Evolutionary conservation across 169 alveolate species (phyloP), one percentile per base, ranked within the genome.

Genomic region (Plasmodium berghei): DNA sequence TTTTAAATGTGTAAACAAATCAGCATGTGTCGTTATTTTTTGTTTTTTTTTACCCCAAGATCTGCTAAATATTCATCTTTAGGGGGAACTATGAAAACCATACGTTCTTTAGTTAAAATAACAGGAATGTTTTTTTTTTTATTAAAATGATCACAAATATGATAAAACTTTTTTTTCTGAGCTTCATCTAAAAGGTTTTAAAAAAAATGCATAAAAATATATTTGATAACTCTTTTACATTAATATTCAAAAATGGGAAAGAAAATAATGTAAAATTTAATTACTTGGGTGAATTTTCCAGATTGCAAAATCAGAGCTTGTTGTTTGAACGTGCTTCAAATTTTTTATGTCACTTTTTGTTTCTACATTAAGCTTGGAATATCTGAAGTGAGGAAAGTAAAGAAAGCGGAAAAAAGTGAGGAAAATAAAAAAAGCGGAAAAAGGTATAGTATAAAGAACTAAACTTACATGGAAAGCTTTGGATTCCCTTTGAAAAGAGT

Each of bases 221-320:
- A 69, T 10, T 6, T 16, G 14, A 59, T 20, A 45, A 59, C n/a
- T 55, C 6, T 12, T 14, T 12, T 55, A 14, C 63, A 46, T 46
- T 46, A 1, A 5, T 28, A 28, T 28, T 28, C 1, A 28, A 28
- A 28, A 28, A 1, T 2, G 40, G 40, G 40, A 1, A 5, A 0
- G 4, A 18, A 42, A 0, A n/a, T 45, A 12, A 70, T 14, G 26
- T 70, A 1, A 18, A 63, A 63, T 18, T 69, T 18, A 63, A 58
- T 69, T 69, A 69, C 77, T 75, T n/a, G 89, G 77, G 0, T 75
- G 77, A 20, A 75, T n/a, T 56, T 75, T 67, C 89, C 89, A 75
- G 5, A 75, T 56, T 46, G 89, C 24, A 26, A 62, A 62, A 18
- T 75, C 72, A 26, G 56, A n/a, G 16, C 75, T 62, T 52, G 89